Evolutionary conservation across 257 asterid species (phyloP).

Genomic region (Thymus quinquecostatus): DNA sequence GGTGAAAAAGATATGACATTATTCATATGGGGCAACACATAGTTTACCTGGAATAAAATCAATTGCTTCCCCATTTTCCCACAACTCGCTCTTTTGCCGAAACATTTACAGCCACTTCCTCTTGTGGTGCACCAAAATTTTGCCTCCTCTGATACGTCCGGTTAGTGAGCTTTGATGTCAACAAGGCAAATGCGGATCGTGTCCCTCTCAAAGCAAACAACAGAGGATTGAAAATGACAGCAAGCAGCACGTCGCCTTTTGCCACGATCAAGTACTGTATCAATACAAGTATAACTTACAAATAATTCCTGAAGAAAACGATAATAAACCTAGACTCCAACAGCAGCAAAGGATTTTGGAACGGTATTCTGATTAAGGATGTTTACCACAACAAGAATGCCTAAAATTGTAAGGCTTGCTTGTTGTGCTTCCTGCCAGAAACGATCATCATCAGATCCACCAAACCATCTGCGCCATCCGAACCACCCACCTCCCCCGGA

Average conservation of each 20-base stretch:
- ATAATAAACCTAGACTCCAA: not conserved
- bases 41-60: conserved; percentile 34
- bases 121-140: conserved; percentile 37
- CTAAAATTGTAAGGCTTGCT: conserved; percentile 73
- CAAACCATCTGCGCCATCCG: conserved; percentile 68
- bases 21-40: conserved; percentile 7
- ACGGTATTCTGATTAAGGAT: not conserved
- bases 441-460: conserved; percentile 75
- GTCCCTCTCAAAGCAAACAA: conserved; percentile 73
- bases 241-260: conserved; percentile 81
- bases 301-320: not conserved
- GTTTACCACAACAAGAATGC: conserved; percentile 68
- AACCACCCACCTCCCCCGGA: conserved; percentile 92
- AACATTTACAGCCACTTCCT: conserved; percentile 46
- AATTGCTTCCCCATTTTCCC: conserved; percentile 86
- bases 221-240: conserved; percentile 78
- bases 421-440: conserved; percentile 97
- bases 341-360: not conserved
- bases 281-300: not conserved
- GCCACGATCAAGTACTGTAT: conserved; percentile 72
- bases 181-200: conserved; percentile 54
- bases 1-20: not conserved
- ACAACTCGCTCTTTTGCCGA: conserved; percentile 78
- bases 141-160: conserved; percentile 26
- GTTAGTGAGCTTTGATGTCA: conserved; percentile 50